Evolutionary conservation across 805 yeast genomes (phyloP), one percentile per base, ranked within the genome.

Genomic region (Yarrowia alimentaria): DNA sequence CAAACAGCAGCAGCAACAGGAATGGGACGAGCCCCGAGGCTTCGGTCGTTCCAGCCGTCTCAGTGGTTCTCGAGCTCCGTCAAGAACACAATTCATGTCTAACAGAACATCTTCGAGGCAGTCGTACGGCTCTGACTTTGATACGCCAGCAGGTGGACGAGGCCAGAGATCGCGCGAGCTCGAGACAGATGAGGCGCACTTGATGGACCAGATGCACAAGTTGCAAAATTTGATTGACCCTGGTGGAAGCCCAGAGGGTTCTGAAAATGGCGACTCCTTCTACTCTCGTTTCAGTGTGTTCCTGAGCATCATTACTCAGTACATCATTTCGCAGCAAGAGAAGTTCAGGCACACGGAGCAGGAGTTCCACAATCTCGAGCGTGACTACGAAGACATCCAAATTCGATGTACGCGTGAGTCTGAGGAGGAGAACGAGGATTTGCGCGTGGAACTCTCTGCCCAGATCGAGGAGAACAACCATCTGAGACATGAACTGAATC

Each of bases 171-270:
- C 47, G 3, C 47, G 28, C 21, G 16, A 13, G n/a, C 13, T 40
- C 8, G 47, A 40, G 10, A 24, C 43, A 13, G 47, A 40, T 10
- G 47, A 40, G 26, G 47, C 47, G 2, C 47, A 28, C 5, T 28
- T 40, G 8, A 40, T 40, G 47, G 47, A 40, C 25, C 47, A 40
- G 33, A 40, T 40, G 47, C 47, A 40, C 19, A 20, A 28, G 33
- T 8, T 40, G 25, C 33, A 28, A 24, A 40, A 26, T 12, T 18
- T 40, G 25, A 40, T 40, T 13, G 47, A 40, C 10, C 47, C 47
- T 10, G 33, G 28, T 5, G 47, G 47, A n/a, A n/a, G n/a, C 1
- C 32, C 25, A 2, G 13, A 24, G 2, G 43, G 31, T 1, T 5
- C 33, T 4, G 47, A 40, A 7, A 11, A 40, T 12, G 47, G 28